Conservation (phyloP, 768 basidiomycete genomes). For the Gymnopilus dilepis region DNA sequence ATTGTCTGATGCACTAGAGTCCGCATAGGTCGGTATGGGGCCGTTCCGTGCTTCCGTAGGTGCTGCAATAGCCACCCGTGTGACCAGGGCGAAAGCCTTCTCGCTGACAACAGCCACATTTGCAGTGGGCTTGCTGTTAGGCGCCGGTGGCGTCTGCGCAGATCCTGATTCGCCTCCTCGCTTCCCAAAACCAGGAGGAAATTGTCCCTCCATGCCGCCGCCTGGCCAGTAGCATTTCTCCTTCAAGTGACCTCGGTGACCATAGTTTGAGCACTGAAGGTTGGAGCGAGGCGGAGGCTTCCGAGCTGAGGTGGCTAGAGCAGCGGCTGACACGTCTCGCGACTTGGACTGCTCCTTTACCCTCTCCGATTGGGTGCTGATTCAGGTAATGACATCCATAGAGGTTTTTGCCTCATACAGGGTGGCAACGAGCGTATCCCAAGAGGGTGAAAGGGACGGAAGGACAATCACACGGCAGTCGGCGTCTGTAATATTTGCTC, state of each 20-base stretch:
- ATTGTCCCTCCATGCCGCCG: too few species aligned
- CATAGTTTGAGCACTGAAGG: too few species aligned
- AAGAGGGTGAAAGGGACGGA: conserved; percentile 21
- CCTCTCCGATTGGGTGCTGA: conserved; percentile 10
- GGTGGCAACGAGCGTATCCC: conserved; percentile 15
- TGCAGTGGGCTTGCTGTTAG: background rate
- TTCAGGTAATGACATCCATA: background rate
- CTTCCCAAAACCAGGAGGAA: too few species aligned
- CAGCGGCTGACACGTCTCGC: background rate
- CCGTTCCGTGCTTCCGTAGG: too few species aligned
- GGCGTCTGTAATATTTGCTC: conserved; percentile 22
- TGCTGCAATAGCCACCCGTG: background rate
- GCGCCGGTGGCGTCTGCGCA: background rate
- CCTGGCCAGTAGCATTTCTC: background rate
- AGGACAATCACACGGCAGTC: conserved; percentile 25
- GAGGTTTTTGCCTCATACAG: conserved; percentile 1
- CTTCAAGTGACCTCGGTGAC: too few species aligned
- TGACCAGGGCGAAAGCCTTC: background rate
- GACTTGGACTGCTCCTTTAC: background rate
- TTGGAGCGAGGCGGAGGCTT: too few species aligned
- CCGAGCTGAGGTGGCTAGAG: background rate
- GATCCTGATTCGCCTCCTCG: too few species aligned
- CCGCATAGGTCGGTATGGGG: background rate
- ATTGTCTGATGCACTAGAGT: conserved; percentile 31
- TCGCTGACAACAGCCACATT: background rate